phyloP scores from a whole-genome alignment of 2,329 filamentous ascomycete species.

The Colletotrichum liriopes region DNA sequence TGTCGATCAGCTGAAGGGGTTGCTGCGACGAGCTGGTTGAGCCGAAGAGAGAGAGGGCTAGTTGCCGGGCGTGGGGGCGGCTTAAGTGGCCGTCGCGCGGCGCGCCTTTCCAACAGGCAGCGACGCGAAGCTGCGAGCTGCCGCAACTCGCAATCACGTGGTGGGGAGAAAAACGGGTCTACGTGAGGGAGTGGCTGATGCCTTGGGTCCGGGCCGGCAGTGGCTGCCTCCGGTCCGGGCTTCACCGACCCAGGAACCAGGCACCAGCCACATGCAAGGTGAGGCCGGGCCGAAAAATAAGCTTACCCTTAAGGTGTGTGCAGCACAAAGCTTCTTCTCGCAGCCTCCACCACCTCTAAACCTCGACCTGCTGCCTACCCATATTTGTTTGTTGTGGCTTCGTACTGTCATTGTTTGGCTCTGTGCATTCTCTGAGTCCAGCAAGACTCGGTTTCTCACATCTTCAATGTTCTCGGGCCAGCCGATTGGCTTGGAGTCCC shows the following conservation, averaged over 20 bases:
- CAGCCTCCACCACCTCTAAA: background rate
- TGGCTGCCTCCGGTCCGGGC: background rate
- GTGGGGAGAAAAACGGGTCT: background rate
- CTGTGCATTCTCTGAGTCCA: background rate
- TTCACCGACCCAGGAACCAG: background rate
- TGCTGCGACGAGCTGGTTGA: slow-evolving; percentile 9
- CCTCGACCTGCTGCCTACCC: background rate
- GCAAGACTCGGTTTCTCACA: background rate
- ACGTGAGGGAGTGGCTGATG: background rate
- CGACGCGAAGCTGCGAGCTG: slow-evolving; percentile 23
- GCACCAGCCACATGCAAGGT: background rate
- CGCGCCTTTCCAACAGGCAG: slow-evolving; percentile 23
- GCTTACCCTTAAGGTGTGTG: background rate
- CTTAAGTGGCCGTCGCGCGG: slow-evolving; percentile 31
- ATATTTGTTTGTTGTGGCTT: background rate
- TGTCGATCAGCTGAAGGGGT: background rate
- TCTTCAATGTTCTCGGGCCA: background rate
- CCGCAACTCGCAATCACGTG: slow-evolving; percentile 26
- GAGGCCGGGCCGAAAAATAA: slow-evolving; percentile 4
- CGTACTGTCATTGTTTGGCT: background rate
- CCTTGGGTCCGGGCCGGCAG: background rate
- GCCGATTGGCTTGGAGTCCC: background rate
- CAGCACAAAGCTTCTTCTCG: background rate
- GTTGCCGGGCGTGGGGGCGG: background rate
- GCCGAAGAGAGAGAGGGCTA: background rate